Evolutionary conservation across 148 eudicot species (phyloP), one percentile per base, ranked within the genome.

Genomic region (Vaccinium vitisidaea): DNA sequence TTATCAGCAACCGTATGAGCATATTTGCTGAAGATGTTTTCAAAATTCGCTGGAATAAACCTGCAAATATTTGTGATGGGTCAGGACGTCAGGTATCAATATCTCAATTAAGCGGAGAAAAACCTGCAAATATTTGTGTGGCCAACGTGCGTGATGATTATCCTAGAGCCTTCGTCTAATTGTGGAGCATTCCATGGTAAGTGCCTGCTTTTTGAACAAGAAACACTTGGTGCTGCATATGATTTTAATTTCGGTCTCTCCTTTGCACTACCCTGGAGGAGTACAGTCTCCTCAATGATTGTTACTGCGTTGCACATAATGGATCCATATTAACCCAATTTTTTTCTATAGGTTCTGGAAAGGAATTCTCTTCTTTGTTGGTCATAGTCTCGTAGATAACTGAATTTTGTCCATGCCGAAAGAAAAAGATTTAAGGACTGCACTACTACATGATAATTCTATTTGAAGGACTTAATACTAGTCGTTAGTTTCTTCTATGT

Each of bases 11-110:
- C 55, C 0, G 94, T 93, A 13, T 79, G 88, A 5, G 90, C 91
- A 58, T 91, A 91, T 84, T 94, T 92, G 92, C 98, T 94, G 76
- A 94, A 94, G 6, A 91, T 87, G 89, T 94, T 92, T 91, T 94
- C 98, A 8, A 93, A 80, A 85, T 92, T 88, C 7, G 89, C 91
- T 6, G 98, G 98, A 43, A 84, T 83, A 82, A 82, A 93, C 94
- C 98, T 94, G 85, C 75, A 79, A 74, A 81, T 36, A 7, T 73
- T 32, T 16, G 46, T 30, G 77, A 39, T 15, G 5, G 21, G 12
- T 32, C n/a, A n/a, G n/a, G n/a, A n/a, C n/a, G n/a, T n/a, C n/a
- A 73, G 21, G n/a, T 36, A 36, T 36, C 10, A 36, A 69, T 30
- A 12, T 15, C 76, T 32, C 6, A 5, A 73, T 73, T 73, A 11